Base-by-base conservation (phyloP, 371 early-diverging fungal species). In the Mortierella sp. region DNA sequence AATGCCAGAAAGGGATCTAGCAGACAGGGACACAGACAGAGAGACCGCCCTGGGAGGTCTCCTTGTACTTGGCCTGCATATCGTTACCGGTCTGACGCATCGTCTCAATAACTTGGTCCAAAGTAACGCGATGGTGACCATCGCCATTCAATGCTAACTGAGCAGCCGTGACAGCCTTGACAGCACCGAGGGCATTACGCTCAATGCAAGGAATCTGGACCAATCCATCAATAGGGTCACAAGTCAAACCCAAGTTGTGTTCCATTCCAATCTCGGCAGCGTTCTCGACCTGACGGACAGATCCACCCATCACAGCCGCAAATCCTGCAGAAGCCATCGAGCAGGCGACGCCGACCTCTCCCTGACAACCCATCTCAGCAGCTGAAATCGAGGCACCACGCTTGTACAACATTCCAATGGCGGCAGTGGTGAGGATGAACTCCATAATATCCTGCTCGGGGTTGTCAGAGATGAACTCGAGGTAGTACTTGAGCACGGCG, bases 121-220 rank as follows among this genome's bases (percentile, higher is more conserved):
- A 89, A 2, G 96, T 95, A 2, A 98, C 98, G 26, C 96, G 91
- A 76, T 97, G 97, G 61, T 88, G 87, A 34, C 98, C 98, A 82
- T 98, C 97, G 16, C 97, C 97, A 76, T 97, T 96, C 74, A 98
- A 88, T 2, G 98, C 98, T 77, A 98, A 88, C 86, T 98, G 98
- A 2, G 98, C 97, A 16, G 98, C 98, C 5, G 97, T 96, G 69
- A 98, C 95, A 24, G 98, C 98, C 89, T 98, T 98, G 61, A 97
- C 98, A 0, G 98, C 98, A 3, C 97, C 98, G 31, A 98, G 79
- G 0, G 98, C 98, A 76, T 98, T 98, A 69, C 98, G 92, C 81
- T 98, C 98, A 71, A 98, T 97, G 86, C 98, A 98, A n/a, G 98
- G 98, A 73, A 98, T 97, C 88, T 96, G 96, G 13, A 98, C 98